Conservation (phyloP, 139 green algal genomes). For the Closterium sp. region DNA sequence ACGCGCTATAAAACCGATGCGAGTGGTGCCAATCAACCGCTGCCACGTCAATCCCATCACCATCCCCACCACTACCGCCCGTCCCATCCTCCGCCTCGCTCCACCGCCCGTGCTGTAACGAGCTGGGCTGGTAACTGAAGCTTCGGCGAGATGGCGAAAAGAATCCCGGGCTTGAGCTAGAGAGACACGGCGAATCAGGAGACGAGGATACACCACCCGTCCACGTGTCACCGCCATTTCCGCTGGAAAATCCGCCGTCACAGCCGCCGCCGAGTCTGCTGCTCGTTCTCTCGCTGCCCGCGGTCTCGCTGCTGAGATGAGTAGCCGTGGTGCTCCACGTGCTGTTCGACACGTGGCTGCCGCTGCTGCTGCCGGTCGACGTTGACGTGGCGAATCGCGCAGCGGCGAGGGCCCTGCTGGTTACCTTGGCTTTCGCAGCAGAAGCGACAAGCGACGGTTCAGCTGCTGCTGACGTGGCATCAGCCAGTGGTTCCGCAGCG, state of each 20-base stretch:
- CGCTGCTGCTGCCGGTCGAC: background rate
- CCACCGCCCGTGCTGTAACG: background rate
- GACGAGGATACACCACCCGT: background rate
- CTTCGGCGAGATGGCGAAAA: background rate
- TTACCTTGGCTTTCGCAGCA: background rate
- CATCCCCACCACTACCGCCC: background rate
- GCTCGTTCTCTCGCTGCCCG: background rate
- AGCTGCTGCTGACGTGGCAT: background rate
- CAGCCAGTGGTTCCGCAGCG: background rate
- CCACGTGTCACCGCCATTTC: background rate
- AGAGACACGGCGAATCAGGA: background rate
- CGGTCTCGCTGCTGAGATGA: background rate
- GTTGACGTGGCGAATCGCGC: background rate
- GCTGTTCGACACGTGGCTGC: background rate
- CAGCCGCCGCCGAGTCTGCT: background rate
- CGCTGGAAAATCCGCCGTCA: background rate
- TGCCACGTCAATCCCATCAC: background rate
- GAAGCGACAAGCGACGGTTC: background rate
- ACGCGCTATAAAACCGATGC: background rate
- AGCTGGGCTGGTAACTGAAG: background rate
- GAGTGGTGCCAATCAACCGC: background rate
- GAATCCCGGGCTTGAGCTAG: background rate
- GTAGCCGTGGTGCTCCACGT: background rate
- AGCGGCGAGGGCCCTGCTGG: background rate
- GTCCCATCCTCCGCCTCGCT: background rate